Evolutionary conservation across 2,329 filamentous ascomycete species (phyloP).

Genomic region (Colletotrichum shisoi): DNA sequence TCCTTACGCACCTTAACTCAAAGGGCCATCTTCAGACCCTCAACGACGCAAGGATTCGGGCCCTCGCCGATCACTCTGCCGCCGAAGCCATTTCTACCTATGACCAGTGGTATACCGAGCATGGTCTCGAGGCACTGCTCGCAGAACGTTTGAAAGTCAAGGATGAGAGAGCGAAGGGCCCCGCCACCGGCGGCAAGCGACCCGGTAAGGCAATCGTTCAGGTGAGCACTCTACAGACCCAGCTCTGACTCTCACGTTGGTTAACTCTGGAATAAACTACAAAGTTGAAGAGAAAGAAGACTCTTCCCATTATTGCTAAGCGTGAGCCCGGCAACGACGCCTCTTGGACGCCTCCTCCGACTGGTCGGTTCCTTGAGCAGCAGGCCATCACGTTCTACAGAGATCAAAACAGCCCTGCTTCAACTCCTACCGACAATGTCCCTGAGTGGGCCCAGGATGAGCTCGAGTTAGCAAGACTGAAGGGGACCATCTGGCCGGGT

Average conservation of each 20-base stretch:
- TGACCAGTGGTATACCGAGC: conserved; percentile 77
- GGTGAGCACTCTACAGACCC: neutral
- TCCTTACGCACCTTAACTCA: conserved; percentile 90
- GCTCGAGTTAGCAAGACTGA: conserved; percentile 53
- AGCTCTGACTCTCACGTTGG: neutral
- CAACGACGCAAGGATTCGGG: conserved; percentile 80
- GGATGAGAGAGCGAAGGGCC: conserved; percentile 71
- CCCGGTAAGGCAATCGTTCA: conserved; percentile 35
- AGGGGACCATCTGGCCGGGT: conserved; percentile 77
- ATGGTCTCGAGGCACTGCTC: conserved; percentile 76
- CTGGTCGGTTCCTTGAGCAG: conserved; percentile 16
- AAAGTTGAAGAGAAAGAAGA: conserved; percentile 33
- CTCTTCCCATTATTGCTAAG: conserved; percentile 7
- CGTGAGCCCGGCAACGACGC: conserved; percentile 4
- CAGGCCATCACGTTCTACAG: conserved; percentile 32
- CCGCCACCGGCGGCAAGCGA: conserved; percentile 47
- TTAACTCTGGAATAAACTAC: conserved; percentile 9
- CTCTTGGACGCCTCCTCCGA: conserved; percentile 23
- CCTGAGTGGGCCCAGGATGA: conserved; percentile 23
- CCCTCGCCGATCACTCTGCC: conserved; percentile 72
- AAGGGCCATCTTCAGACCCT: conserved; percentile 89
- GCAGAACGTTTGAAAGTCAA: conserved; percentile 81
- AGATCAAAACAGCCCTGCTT: conserved; percentile 4
- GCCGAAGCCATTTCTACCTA: conserved; percentile 70
- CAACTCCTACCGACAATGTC: conserved; percentile 6